Conservation (phyloP, 2,329 filamentous ascomycete species). For the Furcasterigmium furcatum region DNA sequence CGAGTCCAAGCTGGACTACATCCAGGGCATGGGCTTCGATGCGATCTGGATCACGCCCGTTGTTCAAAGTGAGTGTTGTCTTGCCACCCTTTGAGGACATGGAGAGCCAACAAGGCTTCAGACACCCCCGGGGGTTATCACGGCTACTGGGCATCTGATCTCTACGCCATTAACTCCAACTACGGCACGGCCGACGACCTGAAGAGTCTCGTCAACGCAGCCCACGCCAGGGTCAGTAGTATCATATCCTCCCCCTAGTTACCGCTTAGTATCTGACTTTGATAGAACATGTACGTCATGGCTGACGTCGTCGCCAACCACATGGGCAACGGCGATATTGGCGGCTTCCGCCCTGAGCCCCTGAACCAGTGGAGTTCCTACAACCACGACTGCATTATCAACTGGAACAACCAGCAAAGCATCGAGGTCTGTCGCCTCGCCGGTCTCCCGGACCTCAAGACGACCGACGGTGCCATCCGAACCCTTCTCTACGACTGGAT, state of each 20-base stretch:
- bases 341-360: constrained; percentile 32
- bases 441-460: constrained; percentile 61
- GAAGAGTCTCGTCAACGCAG: constrained; percentile 48
- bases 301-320: constrained; percentile 60
- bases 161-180: constrained; percentile 51
- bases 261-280: background rate
- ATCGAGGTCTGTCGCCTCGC: constrained; percentile 52
- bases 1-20: constrained; percentile 58
- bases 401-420: constrained; percentile 49
- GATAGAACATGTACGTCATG: constrained; percentile 46
- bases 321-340: constrained; percentile 50
- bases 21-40: constrained; percentile 57
- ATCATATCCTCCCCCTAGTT: background rate
- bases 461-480: constrained; percentile 44
- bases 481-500: constrained; percentile 58
- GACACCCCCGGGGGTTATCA: constrained; percentile 44
- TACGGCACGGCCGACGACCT: constrained; percentile 60
- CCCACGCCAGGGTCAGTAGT: constrained; percentile 51
- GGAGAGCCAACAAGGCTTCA: constrained; percentile 18
- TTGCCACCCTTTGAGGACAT: background rate
- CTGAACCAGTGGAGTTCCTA: constrained; percentile 55
- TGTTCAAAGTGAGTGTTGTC: constrained; percentile 34
- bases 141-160: constrained; percentile 51
- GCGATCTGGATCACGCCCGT: constrained; percentile 58
- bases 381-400: constrained; percentile 55